phyloP scores from a whole-genome alignment of 352 stramenopile genomes.

The Globisporangium barbulae region DNA sequence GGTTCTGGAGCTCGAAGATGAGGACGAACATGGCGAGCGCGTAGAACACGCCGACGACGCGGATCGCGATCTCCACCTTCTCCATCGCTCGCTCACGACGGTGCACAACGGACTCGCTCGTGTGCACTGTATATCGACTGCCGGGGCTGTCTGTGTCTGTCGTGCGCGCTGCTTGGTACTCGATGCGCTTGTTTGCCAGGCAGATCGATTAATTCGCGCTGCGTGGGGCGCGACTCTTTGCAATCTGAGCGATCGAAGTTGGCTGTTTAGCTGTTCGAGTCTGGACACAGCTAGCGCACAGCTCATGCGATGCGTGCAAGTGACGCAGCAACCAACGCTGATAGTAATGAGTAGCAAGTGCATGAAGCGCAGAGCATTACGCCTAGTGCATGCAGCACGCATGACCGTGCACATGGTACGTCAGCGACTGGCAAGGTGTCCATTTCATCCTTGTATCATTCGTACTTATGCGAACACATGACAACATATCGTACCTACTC shows the following conservation, averaged over 20 bases:
- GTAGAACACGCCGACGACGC: constrained; percentile 49
- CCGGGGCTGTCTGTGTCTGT: too few species aligned
- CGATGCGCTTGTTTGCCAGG: neutral
- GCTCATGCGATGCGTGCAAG: too few species aligned
- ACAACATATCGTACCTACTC: constrained; percentile 6
- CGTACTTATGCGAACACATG: neutral
- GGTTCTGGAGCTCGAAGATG: constrained; percentile 45
- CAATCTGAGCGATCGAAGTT: neutral
- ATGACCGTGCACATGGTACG: too few species aligned
- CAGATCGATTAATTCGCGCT: neutral
- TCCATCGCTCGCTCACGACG: constrained; percentile 31
- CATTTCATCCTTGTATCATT: neutral
- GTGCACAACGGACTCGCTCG: neutral
- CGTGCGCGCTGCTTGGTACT: too few species aligned
- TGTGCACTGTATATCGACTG: neutral
- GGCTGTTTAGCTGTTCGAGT: neutral
- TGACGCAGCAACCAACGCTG: too few species aligned
- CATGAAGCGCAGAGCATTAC: too few species aligned
- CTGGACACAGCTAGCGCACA: neutral
- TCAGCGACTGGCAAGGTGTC: too few species aligned
- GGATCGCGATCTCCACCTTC: constrained; percentile 70
- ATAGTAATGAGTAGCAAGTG: too few species aligned
- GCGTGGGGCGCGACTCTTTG: neutral
- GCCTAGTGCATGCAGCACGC: too few species aligned
- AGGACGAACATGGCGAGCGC: constrained; percentile 51